Conservation (phyloP, 345 rosid species). For the Aquilaria malaccensis region DNA sequence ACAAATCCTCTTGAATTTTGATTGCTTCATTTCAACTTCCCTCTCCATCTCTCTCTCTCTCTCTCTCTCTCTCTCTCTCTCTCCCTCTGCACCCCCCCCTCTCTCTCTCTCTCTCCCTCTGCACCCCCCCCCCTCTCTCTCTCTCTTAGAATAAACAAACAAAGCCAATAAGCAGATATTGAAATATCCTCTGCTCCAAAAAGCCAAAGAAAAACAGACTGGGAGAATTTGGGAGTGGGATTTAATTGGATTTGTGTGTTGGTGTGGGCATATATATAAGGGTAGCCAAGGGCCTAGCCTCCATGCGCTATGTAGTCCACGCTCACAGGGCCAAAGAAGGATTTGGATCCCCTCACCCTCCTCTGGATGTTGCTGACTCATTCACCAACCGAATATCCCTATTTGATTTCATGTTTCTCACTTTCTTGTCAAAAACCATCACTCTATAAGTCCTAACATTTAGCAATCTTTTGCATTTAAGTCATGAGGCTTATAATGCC, state of each 20-base stretch:
- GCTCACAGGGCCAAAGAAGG: neutral
- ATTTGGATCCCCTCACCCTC: neutral
- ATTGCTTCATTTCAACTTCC: conserved; percentile 19
- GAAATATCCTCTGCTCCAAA: conserved; percentile 2
- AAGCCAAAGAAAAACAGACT: neutral
- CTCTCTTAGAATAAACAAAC: neutral
- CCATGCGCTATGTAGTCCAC: conserved; percentile 6
- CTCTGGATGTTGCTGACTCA: conserved; percentile 2
- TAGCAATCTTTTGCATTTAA: too few relatives aligned
- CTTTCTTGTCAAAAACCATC: too few relatives aligned
- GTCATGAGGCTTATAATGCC: too few relatives aligned
- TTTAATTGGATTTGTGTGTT: conserved; percentile 1
- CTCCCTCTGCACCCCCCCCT: conserved; percentile 4
- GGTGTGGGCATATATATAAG: conserved; percentile 14
- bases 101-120: conserved; percentile 14
- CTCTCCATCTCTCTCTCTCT: conserved; percentile 8
- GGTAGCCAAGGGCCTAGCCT: conserved; percentile 17
- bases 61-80: conserved; percentile 31
- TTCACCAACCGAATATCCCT: conserved; percentile 11
- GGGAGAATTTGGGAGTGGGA: neutral
- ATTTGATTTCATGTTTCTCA: too few relatives aligned
- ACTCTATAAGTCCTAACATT: too few relatives aligned
- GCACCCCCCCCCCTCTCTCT: neutral
- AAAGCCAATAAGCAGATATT: neutral
- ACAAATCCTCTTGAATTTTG: conserved; percentile 74